Base-by-base conservation (phyloP, 495 filamentous ascomycete species). In the Penicillium samsonianum region DNA sequence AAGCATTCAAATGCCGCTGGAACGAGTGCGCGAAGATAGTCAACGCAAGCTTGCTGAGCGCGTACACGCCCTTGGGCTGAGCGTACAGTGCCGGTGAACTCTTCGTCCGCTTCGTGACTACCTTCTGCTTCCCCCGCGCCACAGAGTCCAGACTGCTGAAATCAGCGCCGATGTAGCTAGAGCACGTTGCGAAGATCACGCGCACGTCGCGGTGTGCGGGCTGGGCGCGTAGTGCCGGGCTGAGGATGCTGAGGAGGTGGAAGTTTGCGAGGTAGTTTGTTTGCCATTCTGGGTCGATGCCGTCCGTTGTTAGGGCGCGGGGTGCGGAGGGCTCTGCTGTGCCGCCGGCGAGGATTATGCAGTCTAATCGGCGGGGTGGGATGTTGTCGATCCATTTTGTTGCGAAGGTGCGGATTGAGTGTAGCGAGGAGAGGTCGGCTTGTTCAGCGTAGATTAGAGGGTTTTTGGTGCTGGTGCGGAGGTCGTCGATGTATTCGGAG, bases 361-460 rank as follows among this genome's bases (percentile, higher is more conserved):
- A 91, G 71, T 99, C 94, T 5, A 99, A 78, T n/a, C 94, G 84
- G 37, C 94, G 84, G 20, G 92, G 89, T 0, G 95, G 92, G 26
- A 86, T 83, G 69, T 98, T 99, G 72, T 99, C 92, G 62, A 98
- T 89, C 91, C 95, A 99, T 75, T 92, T 92, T 3, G 94, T 99
- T n/a, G 94, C 94, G 67, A 99, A 99, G 56, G 86, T 79, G 23
- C 94, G 90, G 55, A 99, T 86, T 58, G 88, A 92, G 65, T 96
- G 84, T 17, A 98, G 78, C 12, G 89, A 92, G 25, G 87, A 73
- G 40, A 99, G 85, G 61, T 99, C 92, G 33, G 94, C 90, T 69
- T 95, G 88, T 70, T 99, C 94, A 53, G 95, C 92, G 64, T 92
- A 97, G 63, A 99, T 90, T 54, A 98, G 77, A 19, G 92, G 79